phyloP scores from a whole-genome alignment of 2,329 filamentous ascomycete genomes.

The Clarireedia paspali region DNA sequence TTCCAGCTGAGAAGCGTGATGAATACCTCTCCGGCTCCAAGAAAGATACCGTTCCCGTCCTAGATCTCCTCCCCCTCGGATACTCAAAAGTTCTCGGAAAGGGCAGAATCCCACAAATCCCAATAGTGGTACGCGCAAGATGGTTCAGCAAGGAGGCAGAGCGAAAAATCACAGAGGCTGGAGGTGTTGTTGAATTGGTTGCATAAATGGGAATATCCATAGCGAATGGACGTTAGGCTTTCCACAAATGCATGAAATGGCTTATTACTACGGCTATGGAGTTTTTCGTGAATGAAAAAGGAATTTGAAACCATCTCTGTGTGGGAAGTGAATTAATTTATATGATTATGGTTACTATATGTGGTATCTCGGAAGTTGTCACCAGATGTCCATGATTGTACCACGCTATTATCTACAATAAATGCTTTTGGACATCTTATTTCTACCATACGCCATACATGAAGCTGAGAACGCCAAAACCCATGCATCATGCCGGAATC shows the following conservation, averaged over 20 bases:
- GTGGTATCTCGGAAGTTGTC: slow-evolving; percentile 13
- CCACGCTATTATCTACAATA: slow-evolving; percentile 15
- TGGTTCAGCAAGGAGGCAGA: slow-evolving; percentile 96
- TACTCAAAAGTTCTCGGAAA: slow-evolving; percentile 99
- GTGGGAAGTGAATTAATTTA: slow-evolving; percentile 8
- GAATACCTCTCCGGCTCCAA: slow-evolving; percentile 76
- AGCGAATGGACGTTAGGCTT: slow-evolving; percentile 12
- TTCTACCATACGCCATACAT: slow-evolving; percentile 10
- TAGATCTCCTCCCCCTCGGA: slow-evolving; percentile 94
- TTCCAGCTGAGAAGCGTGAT: slow-evolving; percentile 87
- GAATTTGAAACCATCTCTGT: slow-evolving; percentile 5
- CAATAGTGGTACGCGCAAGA: slow-evolving; percentile 87
- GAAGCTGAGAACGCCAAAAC: not conserved
- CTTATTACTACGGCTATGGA: slow-evolving; percentile 11
- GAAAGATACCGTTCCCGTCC: slow-evolving; percentile 89
- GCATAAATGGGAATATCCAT: slow-evolving; percentile 50
- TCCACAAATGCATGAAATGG: slow-evolving; percentile 9
- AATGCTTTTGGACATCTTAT: slow-evolving; percentile 9
- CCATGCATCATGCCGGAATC: slow-evolving; percentile 1
- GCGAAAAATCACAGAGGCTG: slow-evolving; percentile 97
- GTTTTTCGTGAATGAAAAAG: slow-evolving; percentile 13
- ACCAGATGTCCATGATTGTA: slow-evolving; percentile 1
- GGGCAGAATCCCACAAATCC: slow-evolving; percentile 88
- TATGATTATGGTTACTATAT: slow-evolving; percentile 12
- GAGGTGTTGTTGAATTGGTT: slow-evolving; percentile 91